These are phyloP conservation scores for Carpinus viminea DNA, from an alignment of 306 rosid species.

Conservation along the genomic window DNA sequence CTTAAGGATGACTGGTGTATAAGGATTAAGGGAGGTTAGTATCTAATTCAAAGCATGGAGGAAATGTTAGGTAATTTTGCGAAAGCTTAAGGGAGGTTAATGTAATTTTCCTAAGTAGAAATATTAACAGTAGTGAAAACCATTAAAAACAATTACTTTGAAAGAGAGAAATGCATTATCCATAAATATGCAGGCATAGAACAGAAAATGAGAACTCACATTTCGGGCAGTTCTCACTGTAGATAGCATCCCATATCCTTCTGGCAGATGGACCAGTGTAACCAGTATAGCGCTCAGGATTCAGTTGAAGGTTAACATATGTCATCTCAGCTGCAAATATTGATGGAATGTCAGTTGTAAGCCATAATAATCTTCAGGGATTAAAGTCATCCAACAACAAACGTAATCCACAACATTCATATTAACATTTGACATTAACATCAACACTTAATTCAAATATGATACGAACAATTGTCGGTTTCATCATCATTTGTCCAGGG, in stretches of 20 bases:
- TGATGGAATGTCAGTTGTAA: slow-evolving; percentile 13
- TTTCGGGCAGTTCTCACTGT: slow-evolving; percentile 98
- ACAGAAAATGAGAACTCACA: slow-evolving; percentile 47
- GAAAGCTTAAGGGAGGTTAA: background rate
- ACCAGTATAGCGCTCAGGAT: slow-evolving; percentile 97
- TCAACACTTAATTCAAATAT: slow-evolving; percentile 2
- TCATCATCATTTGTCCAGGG: slow-evolving; percentile 96
- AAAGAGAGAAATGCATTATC: background rate
- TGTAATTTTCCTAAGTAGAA: background rate
- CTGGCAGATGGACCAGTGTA: slow-evolving; percentile 90
- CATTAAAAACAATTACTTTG: background rate
- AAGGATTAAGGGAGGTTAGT: background rate
- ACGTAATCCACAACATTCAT: background rate
- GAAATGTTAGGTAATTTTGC: too few relatives aligned
- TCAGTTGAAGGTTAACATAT: slow-evolving; percentile 86
- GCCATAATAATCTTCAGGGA: background rate
- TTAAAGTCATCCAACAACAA: slow-evolving; percentile 9
- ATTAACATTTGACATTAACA: slow-evolving; percentile 11
- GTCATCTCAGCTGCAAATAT: slow-evolving; percentile 82
- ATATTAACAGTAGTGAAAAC: background rate
- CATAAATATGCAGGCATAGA: background rate
- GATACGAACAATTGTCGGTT: slow-evolving; percentile 76
- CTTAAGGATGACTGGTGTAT: background rate
- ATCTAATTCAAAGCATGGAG: too few relatives aligned
- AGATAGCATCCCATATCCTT: slow-evolving; percentile 49